Base-by-base conservation (phyloP, 129 eudicot genomes). In the Deinandra increscens region DNA sequence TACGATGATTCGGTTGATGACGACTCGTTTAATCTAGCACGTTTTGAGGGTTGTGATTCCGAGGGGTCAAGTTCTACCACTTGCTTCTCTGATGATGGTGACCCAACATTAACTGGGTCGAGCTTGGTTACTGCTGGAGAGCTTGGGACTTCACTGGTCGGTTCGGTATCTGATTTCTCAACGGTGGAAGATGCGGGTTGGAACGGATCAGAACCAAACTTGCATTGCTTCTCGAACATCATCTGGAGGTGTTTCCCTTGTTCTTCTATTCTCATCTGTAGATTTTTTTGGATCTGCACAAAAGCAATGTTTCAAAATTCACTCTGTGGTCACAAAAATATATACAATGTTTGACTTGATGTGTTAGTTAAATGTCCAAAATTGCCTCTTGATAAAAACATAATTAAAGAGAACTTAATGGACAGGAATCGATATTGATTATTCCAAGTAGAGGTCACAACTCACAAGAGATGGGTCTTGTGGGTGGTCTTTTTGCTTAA, bases 171-270 rank as follows among this genome's bases (percentile, higher is more conserved):
- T 31, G 84, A 74, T 12, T 83, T 82, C 38, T 87, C 90, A 0
- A 29, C 37, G 49, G 84, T 71, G n/a, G 84, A 77, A 6, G 84
- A 75, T 14, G 79, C 68, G 13, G 75, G 66, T 78, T 81, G 83
- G 73, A 65, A 68, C 19, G 70, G 62, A 60, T 88, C 88, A 6
- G 18, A 33, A 14, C 89, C 98, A 6, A 85, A 78, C 66, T 91
- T 88, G 78, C 75, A 85, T 87, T 91, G 98, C 79, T 82, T 86
- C 80, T 91, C 95, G 71, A 91, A 81, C 76, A 91, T 88, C 98
- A 79, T 88, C 72, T 88, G 96, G 20, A 89, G 84, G 74, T 79
- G 80, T 75, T 73, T 26, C 31, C 31, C 31, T 26, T 26, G 31
- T 26, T 26, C 97, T 81, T 91, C 97, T 55, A 91, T 91, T 41